phyloP scores from a whole-genome alignment of 2,329 filamentous ascomycete species.

The Fusarium abutilonis region DNA sequence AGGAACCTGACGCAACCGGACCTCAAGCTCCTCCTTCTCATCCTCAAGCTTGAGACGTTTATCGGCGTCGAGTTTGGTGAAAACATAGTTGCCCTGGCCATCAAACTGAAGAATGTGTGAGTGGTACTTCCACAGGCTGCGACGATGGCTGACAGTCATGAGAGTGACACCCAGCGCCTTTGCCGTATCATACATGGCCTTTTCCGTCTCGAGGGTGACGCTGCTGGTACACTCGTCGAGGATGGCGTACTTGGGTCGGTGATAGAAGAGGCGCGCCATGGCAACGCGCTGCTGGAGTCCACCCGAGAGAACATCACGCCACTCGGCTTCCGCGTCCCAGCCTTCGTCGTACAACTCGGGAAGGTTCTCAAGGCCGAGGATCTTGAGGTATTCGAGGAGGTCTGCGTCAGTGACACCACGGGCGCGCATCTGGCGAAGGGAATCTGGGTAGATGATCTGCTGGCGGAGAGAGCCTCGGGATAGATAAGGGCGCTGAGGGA shows the following conservation, averaged over 20 bases:
- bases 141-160: conserved; percentile 93
- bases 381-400: conserved; percentile 77
- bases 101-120: conserved; percentile 95
- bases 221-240: conserved; percentile 95
- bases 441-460: conserved; percentile 96
- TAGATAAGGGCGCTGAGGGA: conserved; percentile 94
- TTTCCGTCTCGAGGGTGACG: conserved; percentile 94
- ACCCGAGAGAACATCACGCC: conserved; percentile 92
- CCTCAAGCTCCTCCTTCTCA: conserved; percentile 93
- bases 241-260: conserved; percentile 91
- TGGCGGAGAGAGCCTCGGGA: conserved; percentile 91
- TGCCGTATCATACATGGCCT: conserved; percentile 96
- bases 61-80: conserved; percentile 89
- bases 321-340: conserved; percentile 95
- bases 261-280: conserved; percentile 95
- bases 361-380: conserved; percentile 84
- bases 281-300: conserved; percentile 95
- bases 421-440: conserved; percentile 83
- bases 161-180: conserved; percentile 91
- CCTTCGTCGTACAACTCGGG: conserved; percentile 79
- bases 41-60: conserved; percentile 87
- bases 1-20: conserved; percentile 84
- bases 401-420: conserved; percentile 86
- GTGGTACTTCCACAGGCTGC: conserved; percentile 97
- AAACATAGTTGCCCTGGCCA: conserved; percentile 90